Conservation (phyloP, 2,329 filamentous ascomycete species). For the Neofusicoccum ribis region DNA sequence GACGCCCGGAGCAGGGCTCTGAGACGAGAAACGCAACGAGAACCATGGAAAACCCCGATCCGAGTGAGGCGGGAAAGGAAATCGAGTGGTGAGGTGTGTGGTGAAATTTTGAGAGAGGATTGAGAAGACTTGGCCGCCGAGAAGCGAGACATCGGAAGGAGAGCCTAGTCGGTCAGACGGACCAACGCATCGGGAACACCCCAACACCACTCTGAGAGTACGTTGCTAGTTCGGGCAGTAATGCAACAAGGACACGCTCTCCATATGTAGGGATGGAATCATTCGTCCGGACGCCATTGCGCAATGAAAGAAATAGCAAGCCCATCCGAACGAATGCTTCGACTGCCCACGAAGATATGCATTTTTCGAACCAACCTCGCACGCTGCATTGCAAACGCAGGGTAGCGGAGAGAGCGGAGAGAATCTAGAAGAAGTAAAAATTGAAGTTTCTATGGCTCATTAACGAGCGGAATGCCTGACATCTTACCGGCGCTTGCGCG, state of each 20-base stretch:
- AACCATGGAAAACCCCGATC: background rate
- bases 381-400: background rate
- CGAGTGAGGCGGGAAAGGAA: background rate
- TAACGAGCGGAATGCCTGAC: background rate
- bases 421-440: background rate
- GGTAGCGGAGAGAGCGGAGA: background rate
- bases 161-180: background rate
- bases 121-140: background rate
- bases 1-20: background rate
- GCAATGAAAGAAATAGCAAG: too few species aligned
- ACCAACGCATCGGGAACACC: background rate
- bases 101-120: background rate
- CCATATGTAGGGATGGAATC: background rate
- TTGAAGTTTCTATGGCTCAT: background rate
- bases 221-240: too few species aligned
- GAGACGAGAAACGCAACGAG: background rate
- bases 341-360: too few species aligned
- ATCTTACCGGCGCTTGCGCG: conserved; percentile 1
- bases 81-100: background rate
- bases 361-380: too few species aligned
- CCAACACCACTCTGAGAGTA: too few species aligned
- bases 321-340: too few species aligned
- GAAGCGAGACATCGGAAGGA: background rate
- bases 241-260: too few species aligned
- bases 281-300: too few species aligned